Base-by-base conservation (phyloP, 345 rosid species). In the Hypericum androsaemum region DNA sequence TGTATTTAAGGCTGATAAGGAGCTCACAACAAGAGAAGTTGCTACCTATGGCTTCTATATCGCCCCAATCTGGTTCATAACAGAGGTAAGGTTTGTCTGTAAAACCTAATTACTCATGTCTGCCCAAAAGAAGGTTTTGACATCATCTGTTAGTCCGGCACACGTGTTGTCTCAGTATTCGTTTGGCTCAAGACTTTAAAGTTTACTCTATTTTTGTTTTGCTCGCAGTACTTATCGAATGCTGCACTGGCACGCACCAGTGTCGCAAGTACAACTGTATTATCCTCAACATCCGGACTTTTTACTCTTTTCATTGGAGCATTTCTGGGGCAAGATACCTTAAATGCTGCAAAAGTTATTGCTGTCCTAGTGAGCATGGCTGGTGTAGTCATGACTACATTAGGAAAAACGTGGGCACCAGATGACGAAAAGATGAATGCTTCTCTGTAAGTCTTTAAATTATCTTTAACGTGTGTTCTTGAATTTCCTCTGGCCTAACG, bases 31-130 rank as follows among this genome's bases (percentile, higher is more conserved):
- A 0, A 78, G 72, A 65, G 87, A 94, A 75, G 76, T 88, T 65
- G 97, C 90, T 10, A 65, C 60, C 37, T 77, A 71, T 38, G 95
- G 97, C 12, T 83, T 86, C 76, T 94, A 88, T 70, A 72, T 94
- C 50, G 97, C 99, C n/a, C 99, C 99, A 5, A 74, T 94, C 59
- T 94, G 99, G 99, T 94, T 94, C 74, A 64, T 94, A 38, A 94
- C 99, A 32, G 99, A 94, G 95, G 99, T 94, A 64, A 60, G 61
- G 9, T 14, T 44, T 9, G n/a, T 44, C 15, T 12, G 4, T 12
- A 6, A 12, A 44, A 12, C 12, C 15, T 12, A 12, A 44, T 10
- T 44, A 16, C 15, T 16, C 47, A n/a, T 44, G n/a, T 44, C 15
- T 10, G n/a, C 13, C 47, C 15, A 44, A 12, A 44, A 44, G 13